Percentiles rank a stretch among this genome's conserved stretches.
Conservation (phyloP, 23 red algal genomes). For the Gracilariopsis chorda region DNA sequence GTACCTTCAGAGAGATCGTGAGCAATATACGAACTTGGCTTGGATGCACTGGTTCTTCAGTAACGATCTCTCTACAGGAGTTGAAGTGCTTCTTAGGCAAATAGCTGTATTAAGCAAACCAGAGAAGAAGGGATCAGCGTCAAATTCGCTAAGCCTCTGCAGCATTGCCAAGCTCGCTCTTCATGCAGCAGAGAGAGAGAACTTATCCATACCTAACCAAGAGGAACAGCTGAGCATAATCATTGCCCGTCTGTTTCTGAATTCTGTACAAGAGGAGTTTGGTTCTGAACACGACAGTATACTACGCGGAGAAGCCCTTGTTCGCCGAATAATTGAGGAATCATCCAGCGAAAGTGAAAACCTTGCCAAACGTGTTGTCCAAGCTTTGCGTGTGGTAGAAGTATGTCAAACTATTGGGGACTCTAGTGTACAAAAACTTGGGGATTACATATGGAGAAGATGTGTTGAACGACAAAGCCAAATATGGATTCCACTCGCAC, state of each 20-base stretch:
- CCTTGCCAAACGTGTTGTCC: conserved; percentile 14
- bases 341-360: conserved; percentile 19
- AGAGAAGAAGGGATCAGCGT: conserved; percentile 5
- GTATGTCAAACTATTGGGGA: neutral
- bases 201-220: neutral
- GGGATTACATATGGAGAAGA: conserved; percentile 48
- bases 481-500: conserved; percentile 31
- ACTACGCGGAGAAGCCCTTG: neutral
- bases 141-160: conserved; percentile 22
- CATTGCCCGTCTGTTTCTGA: conserved; percentile 14
- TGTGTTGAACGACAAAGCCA: conserved; percentile 51
- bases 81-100: conserved; percentile 1
- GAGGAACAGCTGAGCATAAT: neutral
- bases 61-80: neutral
- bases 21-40: conserved; percentile 21
- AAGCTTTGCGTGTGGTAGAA: conserved; percentile 20
- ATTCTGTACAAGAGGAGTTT: conserved; percentile 14
- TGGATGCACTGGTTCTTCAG: conserved; percentile 52
- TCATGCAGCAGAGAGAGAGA: neutral
- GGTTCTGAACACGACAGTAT: neutral
- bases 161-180: conserved; percentile 59
- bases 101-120: neutral
- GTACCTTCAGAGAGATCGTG: conserved; percentile 37
- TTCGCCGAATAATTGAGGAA: conserved; percentile 30
- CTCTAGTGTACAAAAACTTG: neutral